Percentiles rank a stretch among this genome's conserved stretches.
phyloP scores from a whole-genome alignment of 768 basidiomycete genomes.

The Leucocoprinus sp. region DNA sequence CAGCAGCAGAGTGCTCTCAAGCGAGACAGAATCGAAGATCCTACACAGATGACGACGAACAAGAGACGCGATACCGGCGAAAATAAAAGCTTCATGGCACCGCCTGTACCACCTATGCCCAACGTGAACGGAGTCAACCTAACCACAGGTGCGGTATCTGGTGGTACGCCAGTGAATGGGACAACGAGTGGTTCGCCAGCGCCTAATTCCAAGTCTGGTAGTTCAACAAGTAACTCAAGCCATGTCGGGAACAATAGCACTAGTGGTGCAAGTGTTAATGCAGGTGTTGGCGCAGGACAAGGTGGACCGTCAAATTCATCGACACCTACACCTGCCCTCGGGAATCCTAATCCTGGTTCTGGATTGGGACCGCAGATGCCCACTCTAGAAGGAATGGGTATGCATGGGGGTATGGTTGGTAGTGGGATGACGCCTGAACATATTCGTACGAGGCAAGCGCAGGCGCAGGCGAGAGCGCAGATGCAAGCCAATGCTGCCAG shows the following conservation, averaged over 20 bases:
- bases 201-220: constrained; percentile 18
- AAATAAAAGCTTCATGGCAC: constrained; percentile 39
- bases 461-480: constrained; percentile 22
- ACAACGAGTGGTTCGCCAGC: constrained; percentile 1
- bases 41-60: constrained; percentile 24
- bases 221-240: constrained; percentile 14
- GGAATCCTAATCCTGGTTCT: constrained; percentile 2
- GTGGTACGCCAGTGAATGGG: constrained; percentile 11
- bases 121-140: constrained; percentile 22
- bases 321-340: constrained; percentile 14
- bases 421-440: constrained; percentile 16
- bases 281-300: neutral
- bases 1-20: constrained; percentile 33
- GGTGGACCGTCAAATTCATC: constrained; percentile 10
- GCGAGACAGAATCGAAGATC: constrained; percentile 53
- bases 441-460: constrained; percentile 26
- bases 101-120: constrained; percentile 21
- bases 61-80: constrained; percentile 72
- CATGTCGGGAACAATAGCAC: neutral
- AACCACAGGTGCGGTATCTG: constrained; percentile 14
- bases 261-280: neutral
- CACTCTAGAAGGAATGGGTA: constrained; percentile 12
- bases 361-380: constrained; percentile 11
- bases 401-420: constrained; percentile 11
- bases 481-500: constrained; percentile 20